Conservation (phyloP, 306 rosid species). For the Citrullus colocynthis region DNA sequence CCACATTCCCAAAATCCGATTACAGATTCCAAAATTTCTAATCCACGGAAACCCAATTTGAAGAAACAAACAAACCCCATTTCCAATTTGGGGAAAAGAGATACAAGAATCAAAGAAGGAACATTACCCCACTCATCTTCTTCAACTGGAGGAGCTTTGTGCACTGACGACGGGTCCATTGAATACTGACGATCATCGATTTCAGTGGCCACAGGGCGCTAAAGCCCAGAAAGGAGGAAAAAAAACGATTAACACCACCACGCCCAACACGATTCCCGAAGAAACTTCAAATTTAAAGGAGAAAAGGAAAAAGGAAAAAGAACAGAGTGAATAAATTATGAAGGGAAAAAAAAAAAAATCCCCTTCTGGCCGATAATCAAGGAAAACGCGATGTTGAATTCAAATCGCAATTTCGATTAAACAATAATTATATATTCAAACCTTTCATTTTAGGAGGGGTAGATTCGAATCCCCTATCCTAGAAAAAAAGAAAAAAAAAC, state of each 20-base stretch:
- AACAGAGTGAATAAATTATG: not conserved
- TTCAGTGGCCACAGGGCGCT: conserved; percentile 46
- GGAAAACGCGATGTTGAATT: not conserved
- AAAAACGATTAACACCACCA: conserved; percentile 12
- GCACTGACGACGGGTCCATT: conserved; percentile 69
- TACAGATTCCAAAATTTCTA: not conserved
- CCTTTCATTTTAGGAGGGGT: too few relatives aligned
- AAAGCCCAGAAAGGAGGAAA: conserved; percentile 39
- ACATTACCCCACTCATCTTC: conserved; percentile 84
- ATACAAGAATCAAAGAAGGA: not conserved
- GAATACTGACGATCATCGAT: conserved; percentile 74
- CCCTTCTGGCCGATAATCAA: not conserved
- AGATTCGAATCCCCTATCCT: too few relatives aligned
- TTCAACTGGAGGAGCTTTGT: conserved; percentile 34
- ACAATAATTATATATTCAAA: too few relatives aligned
- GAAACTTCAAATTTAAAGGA: not conserved
- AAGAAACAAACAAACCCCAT: not conserved
- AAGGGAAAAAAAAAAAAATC: not conserved
- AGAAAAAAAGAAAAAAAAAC: too few relatives aligned
- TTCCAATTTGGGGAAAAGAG: not conserved
- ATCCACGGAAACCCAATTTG: not conserved
- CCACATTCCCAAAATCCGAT: not conserved
- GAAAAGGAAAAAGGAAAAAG: not conserved
- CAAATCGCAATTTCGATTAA: not conserved
- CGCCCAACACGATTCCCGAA: conserved; percentile 4